A percentile compares a stretch with the other conserved stretches of the same genome.
Evolutionary conservation across 805 yeast genomes (phyloP).

Genomic region (Candida loeiensis): DNA sequence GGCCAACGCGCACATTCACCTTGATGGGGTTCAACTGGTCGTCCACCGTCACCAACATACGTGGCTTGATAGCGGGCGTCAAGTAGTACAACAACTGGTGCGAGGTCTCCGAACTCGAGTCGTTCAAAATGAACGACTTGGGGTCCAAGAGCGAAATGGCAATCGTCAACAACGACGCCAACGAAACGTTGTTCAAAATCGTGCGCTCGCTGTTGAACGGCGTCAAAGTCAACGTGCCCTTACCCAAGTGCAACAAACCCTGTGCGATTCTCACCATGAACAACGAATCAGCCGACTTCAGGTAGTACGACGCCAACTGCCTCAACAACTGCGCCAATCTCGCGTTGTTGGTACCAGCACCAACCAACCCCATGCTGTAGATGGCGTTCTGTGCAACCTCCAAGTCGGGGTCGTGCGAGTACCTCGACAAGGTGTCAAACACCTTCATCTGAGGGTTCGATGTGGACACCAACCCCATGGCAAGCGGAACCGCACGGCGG

Average conservation of each 20-base stretch:
- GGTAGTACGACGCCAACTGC: slow-evolving; percentile 90
- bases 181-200: slow-evolving; percentile 79
- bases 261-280: slow-evolving; percentile 94
- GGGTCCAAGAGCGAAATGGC: slow-evolving; percentile 85
- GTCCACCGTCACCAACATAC: slow-evolving; percentile 89
- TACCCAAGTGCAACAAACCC: slow-evolving; percentile 92
- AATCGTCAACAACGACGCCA: slow-evolving; percentile 85
- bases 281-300: slow-evolving; percentile 83
- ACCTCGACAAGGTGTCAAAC: slow-evolving; percentile 91
- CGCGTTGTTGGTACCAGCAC: slow-evolving; percentile 98
- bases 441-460: slow-evolving; percentile 97
- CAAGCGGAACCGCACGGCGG: slow-evolving; percentile 92
- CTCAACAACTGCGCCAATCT: slow-evolving; percentile 93
- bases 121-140: slow-evolving; percentile 69
- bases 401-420: slow-evolving; percentile 91
- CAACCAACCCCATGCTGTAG: slow-evolving; percentile 95
- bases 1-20: slow-evolving; percentile 97
- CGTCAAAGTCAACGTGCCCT: slow-evolving; percentile 86
- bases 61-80: slow-evolving; percentile 86
- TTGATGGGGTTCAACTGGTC: slow-evolving; percentile 87
- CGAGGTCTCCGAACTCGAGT: slow-evolving; percentile 44
- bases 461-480: slow-evolving; percentile 93
- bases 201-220: slow-evolving; percentile 89
- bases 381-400: slow-evolving; percentile 94
- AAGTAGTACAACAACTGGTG: slow-evolving; percentile 83